phyloP scores from a whole-genome alignment of 805 yeast genomes.

The Pachysolen tannophilus region DNA sequence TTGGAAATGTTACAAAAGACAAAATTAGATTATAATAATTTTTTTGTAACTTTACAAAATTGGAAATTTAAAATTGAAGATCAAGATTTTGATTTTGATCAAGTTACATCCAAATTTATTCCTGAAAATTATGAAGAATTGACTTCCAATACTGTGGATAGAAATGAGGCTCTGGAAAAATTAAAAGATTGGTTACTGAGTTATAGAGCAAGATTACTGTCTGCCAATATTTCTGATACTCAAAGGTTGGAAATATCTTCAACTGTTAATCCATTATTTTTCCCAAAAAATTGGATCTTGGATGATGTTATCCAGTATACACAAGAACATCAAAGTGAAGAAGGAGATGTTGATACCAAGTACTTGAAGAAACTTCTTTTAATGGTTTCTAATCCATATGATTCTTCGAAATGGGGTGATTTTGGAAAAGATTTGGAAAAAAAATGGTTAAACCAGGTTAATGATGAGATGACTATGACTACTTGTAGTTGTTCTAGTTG shows the following conservation, averaged over 20 bases:
- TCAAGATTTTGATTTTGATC: conserved; percentile 21
- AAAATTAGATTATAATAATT: conserved; percentile 71
- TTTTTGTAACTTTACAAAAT: conserved; percentile 59
- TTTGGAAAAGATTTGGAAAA: conserved; percentile 50
- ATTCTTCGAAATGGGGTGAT: conserved; percentile 57
- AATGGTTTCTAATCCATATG: conserved; percentile 76
- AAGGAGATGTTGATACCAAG: conserved; percentile 38
- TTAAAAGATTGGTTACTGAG: conserved; percentile 43
- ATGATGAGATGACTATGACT: conserved; percentile 43
- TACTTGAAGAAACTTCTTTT: conserved; percentile 52
- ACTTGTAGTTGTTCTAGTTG: conserved; percentile 67
- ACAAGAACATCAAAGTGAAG: conserved; percentile 41
- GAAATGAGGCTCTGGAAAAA: conserved; percentile 32
- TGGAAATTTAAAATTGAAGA: conserved; percentile 23
- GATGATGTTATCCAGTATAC: conserved; percentile 68
- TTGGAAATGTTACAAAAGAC: conserved; percentile 53
- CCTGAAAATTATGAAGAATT: conserved; percentile 20
- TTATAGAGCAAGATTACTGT: conserved; percentile 37
- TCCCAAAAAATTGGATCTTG: conserved; percentile 80
- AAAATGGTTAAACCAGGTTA: conserved; percentile 47
- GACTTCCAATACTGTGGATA: conserved; percentile 16
- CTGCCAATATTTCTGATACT: conserved; percentile 27
- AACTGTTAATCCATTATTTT: conserved; percentile 63
- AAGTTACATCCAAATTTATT: conserved; percentile 18
- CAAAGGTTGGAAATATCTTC: conserved; percentile 35